Evolutionary conservation across 2,329 filamentous ascomycete species (phyloP).

Genomic region (Neopestalotiopsis rosae): DNA sequence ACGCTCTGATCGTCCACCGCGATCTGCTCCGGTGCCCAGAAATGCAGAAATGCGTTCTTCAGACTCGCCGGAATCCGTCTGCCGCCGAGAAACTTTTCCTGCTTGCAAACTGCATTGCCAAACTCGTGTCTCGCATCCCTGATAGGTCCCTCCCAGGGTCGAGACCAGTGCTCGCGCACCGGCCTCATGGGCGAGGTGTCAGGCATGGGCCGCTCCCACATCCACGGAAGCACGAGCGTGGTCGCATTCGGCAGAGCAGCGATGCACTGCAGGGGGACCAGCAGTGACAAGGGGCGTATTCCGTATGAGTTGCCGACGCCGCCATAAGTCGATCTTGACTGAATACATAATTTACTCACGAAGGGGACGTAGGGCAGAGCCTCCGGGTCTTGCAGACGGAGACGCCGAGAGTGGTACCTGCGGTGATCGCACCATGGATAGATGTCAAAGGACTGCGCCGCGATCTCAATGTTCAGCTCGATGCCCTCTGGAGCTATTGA

Average conservation of each 20-base stretch:
- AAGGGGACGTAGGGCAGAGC: conserved; percentile 9
- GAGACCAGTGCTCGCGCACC: conserved; percentile 21
- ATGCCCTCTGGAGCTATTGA: too few relatives aligned
- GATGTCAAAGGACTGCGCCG: conserved; percentile 18
- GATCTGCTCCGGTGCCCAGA: conserved; percentile 22
- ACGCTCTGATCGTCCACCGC: conserved; percentile 21
- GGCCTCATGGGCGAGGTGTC: conserved; percentile 18
- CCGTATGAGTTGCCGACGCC: background rate
- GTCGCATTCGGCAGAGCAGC: conserved; percentile 23
- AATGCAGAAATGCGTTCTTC: conserved; percentile 25
- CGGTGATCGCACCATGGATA: conserved; percentile 31
- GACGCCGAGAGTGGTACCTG: conserved; percentile 23
- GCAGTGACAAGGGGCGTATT: conserved; percentile 19
- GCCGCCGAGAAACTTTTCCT: background rate
- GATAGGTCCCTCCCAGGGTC: conserved; percentile 26
- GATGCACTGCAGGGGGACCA: conserved; percentile 23
- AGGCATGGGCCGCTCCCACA: conserved; percentile 28
- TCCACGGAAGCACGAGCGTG: conserved; percentile 26
- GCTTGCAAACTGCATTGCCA: conserved; percentile 20
- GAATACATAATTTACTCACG: background rate
- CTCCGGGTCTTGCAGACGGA: conserved; percentile 12
- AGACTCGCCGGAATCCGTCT: conserved; percentile 19
- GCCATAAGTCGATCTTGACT: background rate
- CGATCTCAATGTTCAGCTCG: too few relatives aligned
- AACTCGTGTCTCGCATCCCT: conserved; percentile 27